Evolutionary conservation across 2,329 filamentous ascomycete genomes (phyloP).

Genomic region (Blumeriella jaapii): DNA sequence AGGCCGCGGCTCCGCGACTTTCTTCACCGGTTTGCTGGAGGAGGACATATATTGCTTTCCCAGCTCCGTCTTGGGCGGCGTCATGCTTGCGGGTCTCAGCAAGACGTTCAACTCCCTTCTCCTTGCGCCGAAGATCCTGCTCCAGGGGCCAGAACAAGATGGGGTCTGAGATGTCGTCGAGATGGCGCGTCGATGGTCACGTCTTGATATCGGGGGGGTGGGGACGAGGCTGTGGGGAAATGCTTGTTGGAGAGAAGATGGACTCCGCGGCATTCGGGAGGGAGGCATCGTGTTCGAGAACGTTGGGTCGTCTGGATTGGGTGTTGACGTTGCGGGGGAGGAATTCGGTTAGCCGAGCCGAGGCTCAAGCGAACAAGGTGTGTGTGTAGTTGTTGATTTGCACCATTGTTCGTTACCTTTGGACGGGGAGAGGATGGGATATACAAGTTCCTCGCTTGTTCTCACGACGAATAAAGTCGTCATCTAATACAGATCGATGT

Average conservation of each 20-base stretch:
- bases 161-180: background rate
- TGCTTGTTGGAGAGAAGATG: constrained; percentile 3
- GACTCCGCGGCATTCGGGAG: constrained; percentile 7
- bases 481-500: too few species aligned
- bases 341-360: too few species aligned
- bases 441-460: too few species aligned
- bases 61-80: constrained; percentile 12
- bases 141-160: background rate
- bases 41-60: constrained; percentile 26
- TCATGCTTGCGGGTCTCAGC: constrained; percentile 1
- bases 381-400: too few species aligned
- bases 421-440: too few species aligned
- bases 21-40: constrained; percentile 18
- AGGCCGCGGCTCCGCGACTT: constrained; percentile 40
- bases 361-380: too few species aligned
- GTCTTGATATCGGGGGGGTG: too few species aligned
- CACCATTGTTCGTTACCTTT: too few species aligned
- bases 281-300: constrained; percentile 1
- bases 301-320: constrained; percentile 3
- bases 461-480: too few species aligned
- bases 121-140: background rate
- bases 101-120: background rate
- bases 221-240: background rate
- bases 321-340: background rate
- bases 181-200: too few species aligned